Evolutionary conservation across 768 basidiomycete species (phyloP).

Genomic region (Boletus eberwhitei): DNA sequence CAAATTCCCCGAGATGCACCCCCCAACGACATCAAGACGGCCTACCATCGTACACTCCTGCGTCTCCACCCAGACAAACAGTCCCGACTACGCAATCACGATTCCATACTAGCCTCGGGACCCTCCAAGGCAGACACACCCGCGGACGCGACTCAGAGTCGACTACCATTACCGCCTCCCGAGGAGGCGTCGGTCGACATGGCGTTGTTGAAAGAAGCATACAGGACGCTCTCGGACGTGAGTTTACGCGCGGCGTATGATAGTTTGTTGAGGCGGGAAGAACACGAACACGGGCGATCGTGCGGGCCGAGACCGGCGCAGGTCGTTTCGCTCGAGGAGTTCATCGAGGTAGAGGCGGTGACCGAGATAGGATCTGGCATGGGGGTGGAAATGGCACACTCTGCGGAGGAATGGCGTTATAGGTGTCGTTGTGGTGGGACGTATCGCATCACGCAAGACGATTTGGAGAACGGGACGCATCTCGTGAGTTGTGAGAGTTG

Average conservation of each 20-base stretch:
- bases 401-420: slow-evolving; percentile 46
- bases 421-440: slow-evolving; percentile 71
- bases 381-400: slow-evolving; percentile 33
- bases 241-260: slow-evolving; percentile 54
- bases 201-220: slow-evolving; percentile 64
- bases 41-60: slow-evolving; percentile 66
- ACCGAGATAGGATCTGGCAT: neutral
- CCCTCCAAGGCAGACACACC: too few species aligned
- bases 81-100: slow-evolving; percentile 18
- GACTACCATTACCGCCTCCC: neutral
- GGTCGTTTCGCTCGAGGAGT: slow-evolving; percentile 75
- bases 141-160: neutral
- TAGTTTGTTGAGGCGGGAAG: slow-evolving; percentile 9
- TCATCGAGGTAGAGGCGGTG: slow-evolving; percentile 24
- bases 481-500: slow-evolving; percentile 71
- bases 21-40: slow-evolving; percentile 56
- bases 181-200: slow-evolving; percentile 38
- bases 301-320: slow-evolving; percentile 66
- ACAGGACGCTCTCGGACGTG: slow-evolving; percentile 53
- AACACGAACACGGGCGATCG: slow-evolving; percentile 1
- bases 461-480: slow-evolving; percentile 71
- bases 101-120: too few species aligned
- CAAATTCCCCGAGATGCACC: slow-evolving; percentile 48
- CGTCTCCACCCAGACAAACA: slow-evolving; percentile 63
- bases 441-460: slow-evolving; percentile 53